phyloP scores from a whole-genome alignment of 257 asterid species.

The Solanum etuberosum region DNA sequence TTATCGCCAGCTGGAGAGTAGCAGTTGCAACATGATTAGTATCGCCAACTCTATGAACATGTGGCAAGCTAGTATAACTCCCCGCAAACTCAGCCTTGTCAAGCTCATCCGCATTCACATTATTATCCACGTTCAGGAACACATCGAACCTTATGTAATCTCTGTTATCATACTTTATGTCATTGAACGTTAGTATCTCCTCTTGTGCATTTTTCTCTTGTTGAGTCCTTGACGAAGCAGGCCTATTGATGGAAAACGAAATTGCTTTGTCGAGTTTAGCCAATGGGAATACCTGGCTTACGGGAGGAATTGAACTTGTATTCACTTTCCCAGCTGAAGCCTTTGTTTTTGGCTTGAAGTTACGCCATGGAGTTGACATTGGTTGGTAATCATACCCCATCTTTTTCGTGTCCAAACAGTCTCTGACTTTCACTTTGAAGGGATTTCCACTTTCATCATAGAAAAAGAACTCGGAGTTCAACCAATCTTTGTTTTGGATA shows the following conservation, averaged over 20 bases:
- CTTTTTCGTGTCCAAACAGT: conserved; percentile 9
- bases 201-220: conserved; percentile 21
- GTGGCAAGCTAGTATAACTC: conserved; percentile 43
- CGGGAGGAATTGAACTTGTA: background rate
- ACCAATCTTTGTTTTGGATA: conserved; percentile 16
- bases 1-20: background rate
- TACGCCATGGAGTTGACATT: conserved; percentile 33
- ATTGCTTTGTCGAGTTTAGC: conserved; percentile 7
- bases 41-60: background rate
- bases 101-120: conserved; percentile 9
- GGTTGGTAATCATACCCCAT: conserved; percentile 32
- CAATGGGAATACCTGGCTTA: conserved; percentile 16
- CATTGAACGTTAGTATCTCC: conserved; percentile 15
- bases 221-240: background rate
- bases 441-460: conserved; percentile 36
- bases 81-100: conserved; percentile 43
- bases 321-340: conserved; percentile 1
- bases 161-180: conserved; percentile 9
- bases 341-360: conserved; percentile 19
- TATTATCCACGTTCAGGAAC: conserved; percentile 43
- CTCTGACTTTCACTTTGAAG: conserved; percentile 27
- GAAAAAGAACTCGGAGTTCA: conserved; percentile 38
- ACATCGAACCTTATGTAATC: conserved; percentile 36
- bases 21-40: background rate
- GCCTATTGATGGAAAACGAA: conserved; percentile 19